Evolutionary conservation across 441 rosid species (phyloP), one percentile per base, ranked within the genome.

Genomic region (Omphalea diandra): DNA sequence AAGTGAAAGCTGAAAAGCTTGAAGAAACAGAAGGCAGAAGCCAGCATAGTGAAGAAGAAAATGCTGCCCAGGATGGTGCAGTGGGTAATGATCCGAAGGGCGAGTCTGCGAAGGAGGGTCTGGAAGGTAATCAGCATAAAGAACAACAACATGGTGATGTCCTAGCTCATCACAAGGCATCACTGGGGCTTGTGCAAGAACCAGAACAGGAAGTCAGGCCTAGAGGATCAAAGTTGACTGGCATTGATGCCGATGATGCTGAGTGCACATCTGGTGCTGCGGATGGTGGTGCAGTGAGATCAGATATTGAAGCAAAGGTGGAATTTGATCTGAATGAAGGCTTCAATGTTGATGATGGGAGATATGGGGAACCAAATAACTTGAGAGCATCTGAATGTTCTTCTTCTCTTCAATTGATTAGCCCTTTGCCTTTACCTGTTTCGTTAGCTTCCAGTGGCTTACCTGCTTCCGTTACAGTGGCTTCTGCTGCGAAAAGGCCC

Each of bases 271-370:
- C 91, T 62, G 70, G 75, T 36, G 67, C 76, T 50, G 71, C 76
- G 26, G 85, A 74, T 73, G 71, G 67, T 63, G 67, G 75, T 75
- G n/a, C n/a, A n/a, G 89, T 72, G 67, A 82, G 77, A 1, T 68
- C 85, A 38, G 87, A 81, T 67, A 68, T 75, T 63, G 94, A 85
- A 60, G 84, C 78, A 24, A 94, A 87, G 83, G 80, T 92, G 53
- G 89, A 79, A 73, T 92, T 94, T 84, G 97, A 94, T 65, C 70
- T 94, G 68, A 94, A 94, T 73, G 94, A 94, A 87, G 98, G 96
- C 65, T 81, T 94, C 54, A 62, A 65, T 65, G 77, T 78, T 1
- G 98, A 94, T 38, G 97, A 90, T 64, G 82, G 82, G 54, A 84
- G 66, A 77, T 73, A 41, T 24, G 84, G 73, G 63, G 87, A 83